Conservation (phyloP, 306 rosid species). For the Adenanthera pavonina region DNA sequence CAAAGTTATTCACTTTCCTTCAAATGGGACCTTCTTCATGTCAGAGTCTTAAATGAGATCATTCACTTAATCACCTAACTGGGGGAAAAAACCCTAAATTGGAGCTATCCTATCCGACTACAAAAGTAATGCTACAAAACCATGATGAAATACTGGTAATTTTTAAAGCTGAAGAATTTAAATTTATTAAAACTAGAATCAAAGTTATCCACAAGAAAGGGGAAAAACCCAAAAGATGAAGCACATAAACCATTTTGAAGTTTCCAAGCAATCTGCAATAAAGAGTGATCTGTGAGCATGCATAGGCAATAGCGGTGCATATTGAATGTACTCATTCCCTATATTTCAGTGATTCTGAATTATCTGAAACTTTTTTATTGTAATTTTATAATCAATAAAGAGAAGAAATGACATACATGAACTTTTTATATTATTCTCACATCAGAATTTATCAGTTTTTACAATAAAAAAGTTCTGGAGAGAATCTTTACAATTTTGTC, state of each 20-base stretch:
- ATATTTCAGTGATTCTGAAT: constrained; percentile 9
- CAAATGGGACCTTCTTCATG: constrained; percentile 37
- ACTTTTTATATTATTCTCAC: background rate
- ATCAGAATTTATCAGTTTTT: background rate
- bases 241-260: constrained; percentile 39
- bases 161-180: background rate
- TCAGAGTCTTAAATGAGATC: constrained; percentile 30
- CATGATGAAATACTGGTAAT: background rate
- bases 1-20: constrained; percentile 38
- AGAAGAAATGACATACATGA: background rate
- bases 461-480: background rate
- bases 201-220: constrained; percentile 17
- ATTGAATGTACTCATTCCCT: constrained; percentile 61
- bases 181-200: background rate
- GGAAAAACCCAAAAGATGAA: background rate
- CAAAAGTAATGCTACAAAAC: constrained; percentile 35
- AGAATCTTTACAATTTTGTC: constrained; percentile 25
- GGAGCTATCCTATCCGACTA: constrained; percentile 36
- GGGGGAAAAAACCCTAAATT: background rate
- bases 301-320: constrained; percentile 52
- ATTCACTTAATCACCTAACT: constrained; percentile 19
- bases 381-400: background rate
- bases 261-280: constrained; percentile 51
- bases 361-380: background rate
- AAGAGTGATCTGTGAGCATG: constrained; percentile 48